Evolutionary conservation across 805 yeast species (phyloP).

Genomic region (Kodamaea lidongshanica): DNA sequence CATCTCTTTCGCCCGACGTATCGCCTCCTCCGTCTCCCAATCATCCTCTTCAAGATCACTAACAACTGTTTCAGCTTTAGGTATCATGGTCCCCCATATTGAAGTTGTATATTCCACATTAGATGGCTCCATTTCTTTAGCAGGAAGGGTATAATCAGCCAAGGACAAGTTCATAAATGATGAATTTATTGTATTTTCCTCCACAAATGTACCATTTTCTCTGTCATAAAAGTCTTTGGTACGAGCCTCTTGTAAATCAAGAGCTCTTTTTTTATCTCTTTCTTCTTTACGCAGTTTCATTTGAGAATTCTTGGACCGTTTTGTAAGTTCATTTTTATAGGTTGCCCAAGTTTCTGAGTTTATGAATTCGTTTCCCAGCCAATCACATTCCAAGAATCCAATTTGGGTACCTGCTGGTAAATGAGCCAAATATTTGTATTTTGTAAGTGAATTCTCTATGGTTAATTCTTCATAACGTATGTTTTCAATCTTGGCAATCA

Average conservation of each 20-base stretch:
- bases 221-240: slow-evolving; percentile 53
- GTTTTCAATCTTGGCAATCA: slow-evolving; percentile 62
- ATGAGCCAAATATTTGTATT: slow-evolving; percentile 71
- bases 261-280: slow-evolving; percentile 48
- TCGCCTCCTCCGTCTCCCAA: slow-evolving; percentile 46
- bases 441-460: slow-evolving; percentile 50
- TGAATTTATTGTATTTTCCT: slow-evolving; percentile 7
- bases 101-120: slow-evolving; percentile 39
- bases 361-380: slow-evolving; percentile 44
- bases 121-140: slow-evolving; percentile 10
- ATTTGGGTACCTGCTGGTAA: slow-evolving; percentile 80
- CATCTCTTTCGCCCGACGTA: slow-evolving; percentile 47
- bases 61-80: slow-evolving; percentile 32
- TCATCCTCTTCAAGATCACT: slow-evolving; percentile 35
- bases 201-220: slow-evolving; percentile 41
- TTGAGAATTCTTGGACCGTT: slow-evolving; percentile 47
- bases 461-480: slow-evolving; percentile 60
- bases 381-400: slow-evolving; percentile 79
- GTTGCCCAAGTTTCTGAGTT: slow-evolving; percentile 31
- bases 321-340: slow-evolving; percentile 51
- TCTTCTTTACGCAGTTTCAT: slow-evolving; percentile 56
- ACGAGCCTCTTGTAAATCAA: slow-evolving; percentile 51
- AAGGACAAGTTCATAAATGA: slow-evolving; percentile 16
- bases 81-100: slow-evolving; percentile 72
- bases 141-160: slow-evolving; percentile 33